Base-by-base conservation (phyloP, 148 eudicot species). In the Fagopyrum homotropicum region DNA sequence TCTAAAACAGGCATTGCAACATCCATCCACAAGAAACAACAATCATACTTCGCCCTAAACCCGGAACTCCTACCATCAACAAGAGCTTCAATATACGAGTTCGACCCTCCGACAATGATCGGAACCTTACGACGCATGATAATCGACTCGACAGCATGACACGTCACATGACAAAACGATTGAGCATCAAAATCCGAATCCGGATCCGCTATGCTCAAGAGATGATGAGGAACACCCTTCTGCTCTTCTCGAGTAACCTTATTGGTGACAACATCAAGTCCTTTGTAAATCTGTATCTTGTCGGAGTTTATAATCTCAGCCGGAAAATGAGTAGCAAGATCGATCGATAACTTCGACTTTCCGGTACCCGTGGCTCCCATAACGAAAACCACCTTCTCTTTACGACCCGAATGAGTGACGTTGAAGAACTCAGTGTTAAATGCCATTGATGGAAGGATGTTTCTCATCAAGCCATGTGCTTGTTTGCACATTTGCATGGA, bases 201-300 rank as follows among this genome's bases (percentile, higher is more conserved):
- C 4, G 70, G 70, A 64, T 29, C 14, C 6, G 45, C 44, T 29
- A 64, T 64, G 14, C 70, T 40, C 10, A 64, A 14, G n/a, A 64
- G 70, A n/a, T 64, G 70, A 17, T 75, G 77, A 45, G 75, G 44
- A 73, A 72, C 40, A 61, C 74, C 75, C 35, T 44, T 22, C 45
- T 77, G 69, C 59, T 57, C 75, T 83, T 79, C 64, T 75, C 63
- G 19, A 54, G 72, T 73, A 80, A 64, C 70, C 45, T 64, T 64
- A 77, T 75, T 80, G 80, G 81, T 80, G 64, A 54, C 68, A 49
- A 69, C 49, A 74, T 44, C n/a, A 12, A 49, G 52, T 49, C 52
- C 52, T 49, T 49, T 49, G 52, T 49, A 49, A 1, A 55, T n/a
- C 4, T 55, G 59, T 55, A 55, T 55, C 59, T 55, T 55, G 59